Conservation (phyloP, 164 flowering plant species). For the Cinnamomum chago region DNA sequence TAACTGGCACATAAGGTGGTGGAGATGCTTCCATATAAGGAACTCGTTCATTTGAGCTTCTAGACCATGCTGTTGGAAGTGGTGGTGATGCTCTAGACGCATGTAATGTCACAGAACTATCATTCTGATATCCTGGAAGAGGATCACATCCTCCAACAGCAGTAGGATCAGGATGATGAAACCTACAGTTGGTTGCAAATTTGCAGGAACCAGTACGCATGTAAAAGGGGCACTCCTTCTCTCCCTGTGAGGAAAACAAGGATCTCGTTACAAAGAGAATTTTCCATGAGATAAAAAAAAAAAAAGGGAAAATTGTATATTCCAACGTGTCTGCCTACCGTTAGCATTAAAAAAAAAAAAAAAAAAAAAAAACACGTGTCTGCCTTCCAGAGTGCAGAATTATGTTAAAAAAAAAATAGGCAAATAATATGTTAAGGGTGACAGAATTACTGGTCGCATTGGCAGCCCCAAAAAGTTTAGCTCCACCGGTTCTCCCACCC, state of each 20-base stretch:
- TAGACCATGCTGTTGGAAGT: constrained; percentile 49
- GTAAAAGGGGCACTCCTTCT: constrained; percentile 81
- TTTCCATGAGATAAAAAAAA: neutral
- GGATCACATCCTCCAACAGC: constrained; percentile 41
- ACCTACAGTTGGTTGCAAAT: constrained; percentile 73
- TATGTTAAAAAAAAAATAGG: neutral
- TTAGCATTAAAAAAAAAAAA: no score
- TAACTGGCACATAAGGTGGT: constrained; percentile 35
- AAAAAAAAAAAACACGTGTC: neutral
- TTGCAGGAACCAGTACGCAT: constrained; percentile 96
- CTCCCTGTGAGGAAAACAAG: constrained; percentile 53
- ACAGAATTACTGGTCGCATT: constrained; percentile 61
- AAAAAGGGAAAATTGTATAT: no score
- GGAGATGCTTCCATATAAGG: constrained; percentile 16
- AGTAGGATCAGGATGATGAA: constrained; percentile 92
- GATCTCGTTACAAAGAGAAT: neutral
- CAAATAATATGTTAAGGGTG: neutral
- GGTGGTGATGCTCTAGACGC: constrained; percentile 33
- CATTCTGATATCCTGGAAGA: constrained; percentile 42
- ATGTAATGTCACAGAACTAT: constrained; percentile 42
- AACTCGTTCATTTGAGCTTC: constrained; percentile 41
- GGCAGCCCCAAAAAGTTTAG: constrained; percentile 85
- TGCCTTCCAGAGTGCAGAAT: neutral
- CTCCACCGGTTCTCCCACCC: constrained; percentile 33
- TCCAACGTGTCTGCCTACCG: no score